These are phyloP conservation scores for Aspergillus bridgeri DNA, from an alignment of 495 filamentous ascomycete genomes.

Conservation along the genomic window DNA sequence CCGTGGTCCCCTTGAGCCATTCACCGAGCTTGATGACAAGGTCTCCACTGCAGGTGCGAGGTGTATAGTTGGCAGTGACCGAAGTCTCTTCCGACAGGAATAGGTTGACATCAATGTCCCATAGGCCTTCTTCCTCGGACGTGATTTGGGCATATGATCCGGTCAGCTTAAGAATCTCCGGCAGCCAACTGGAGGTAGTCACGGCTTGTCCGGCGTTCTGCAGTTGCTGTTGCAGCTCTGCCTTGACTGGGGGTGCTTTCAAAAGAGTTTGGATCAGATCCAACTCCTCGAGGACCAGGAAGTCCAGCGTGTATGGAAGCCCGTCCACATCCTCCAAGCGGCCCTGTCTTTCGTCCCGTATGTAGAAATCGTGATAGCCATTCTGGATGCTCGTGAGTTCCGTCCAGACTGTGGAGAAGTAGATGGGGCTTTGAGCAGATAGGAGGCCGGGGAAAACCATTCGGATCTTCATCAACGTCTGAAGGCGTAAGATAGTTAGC, in stretches of 20 bases:
- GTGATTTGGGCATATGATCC: conserved; percentile 88
- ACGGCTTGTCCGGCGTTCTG: conserved; percentile 55
- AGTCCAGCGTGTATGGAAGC: conserved; percentile 93
- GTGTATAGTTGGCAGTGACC: conserved; percentile 94
- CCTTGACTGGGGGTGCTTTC: conserved; percentile 76
- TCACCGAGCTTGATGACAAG: conserved; percentile 89
- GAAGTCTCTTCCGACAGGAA: conserved; percentile 94
- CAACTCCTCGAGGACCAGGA: conserved; percentile 85
- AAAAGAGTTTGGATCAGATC: conserved; percentile 89
- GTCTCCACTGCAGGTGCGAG: conserved; percentile 86
- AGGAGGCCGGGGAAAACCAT: conserved; percentile 78
- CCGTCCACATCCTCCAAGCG: conserved; percentile 86
- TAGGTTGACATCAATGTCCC: conserved; percentile 94
- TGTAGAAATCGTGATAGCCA: conserved; percentile 76
- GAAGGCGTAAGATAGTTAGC: background rate
- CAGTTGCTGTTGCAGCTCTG: conserved; percentile 75
- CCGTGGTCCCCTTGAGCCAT: conserved; percentile 67
- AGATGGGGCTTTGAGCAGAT: conserved; percentile 67
- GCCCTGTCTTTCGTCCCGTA: conserved; percentile 78
- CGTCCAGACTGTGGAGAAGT: conserved; percentile 84
- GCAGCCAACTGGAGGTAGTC: conserved; percentile 61
- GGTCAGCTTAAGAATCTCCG: conserved; percentile 78
- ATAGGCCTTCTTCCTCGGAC: conserved; percentile 86
- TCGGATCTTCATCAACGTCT: conserved; percentile 89
- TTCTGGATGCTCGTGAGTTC: conserved; percentile 70